Percentiles rank a stretch among this genome's conserved stretches.
These are phyloP conservation scores for Populus tomentosa DNA, from an alignment of 441 rosid species.

Conservation along the genomic window DNA sequence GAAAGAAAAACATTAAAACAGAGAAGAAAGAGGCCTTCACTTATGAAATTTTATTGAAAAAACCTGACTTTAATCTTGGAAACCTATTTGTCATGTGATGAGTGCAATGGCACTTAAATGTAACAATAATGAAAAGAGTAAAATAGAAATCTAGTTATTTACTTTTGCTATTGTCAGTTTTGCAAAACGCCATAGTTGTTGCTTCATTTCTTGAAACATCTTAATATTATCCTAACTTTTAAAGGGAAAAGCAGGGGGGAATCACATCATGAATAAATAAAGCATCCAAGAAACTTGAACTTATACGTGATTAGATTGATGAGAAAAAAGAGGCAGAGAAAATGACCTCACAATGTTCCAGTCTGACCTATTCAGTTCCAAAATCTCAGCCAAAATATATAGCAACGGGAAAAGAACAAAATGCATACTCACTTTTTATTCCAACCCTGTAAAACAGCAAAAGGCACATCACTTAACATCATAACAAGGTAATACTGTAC, in stretches of 20 bases:
- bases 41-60: too few relatives aligned
- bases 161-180: neutral
- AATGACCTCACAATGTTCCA: constrained; percentile 4
- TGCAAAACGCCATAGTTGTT: neutral
- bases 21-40: too few relatives aligned
- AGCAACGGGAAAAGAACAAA: constrained; percentile 21
- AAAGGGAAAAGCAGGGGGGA: constrained; percentile 2
- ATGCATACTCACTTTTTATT: constrained; percentile 77
- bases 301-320: neutral
- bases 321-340: neutral
- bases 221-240: neutral
- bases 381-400: constrained; percentile 9
- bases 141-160: neutral
- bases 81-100: neutral
- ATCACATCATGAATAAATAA: neutral
- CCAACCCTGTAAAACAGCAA: constrained; percentile 84
- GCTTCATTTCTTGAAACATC: constrained; percentile 1
- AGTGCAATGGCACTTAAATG: neutral
- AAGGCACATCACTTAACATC: constrained; percentile 23
- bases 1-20: too few relatives aligned
- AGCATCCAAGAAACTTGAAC: neutral
- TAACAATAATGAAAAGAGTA: neutral
- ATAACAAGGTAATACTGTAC: constrained; percentile 4
- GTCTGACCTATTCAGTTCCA: constrained; percentile 15
- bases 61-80: too few relatives aligned